Conservation (phyloP, 495 filamentous ascomycete species). For the Penicillium herquei region DNA sequence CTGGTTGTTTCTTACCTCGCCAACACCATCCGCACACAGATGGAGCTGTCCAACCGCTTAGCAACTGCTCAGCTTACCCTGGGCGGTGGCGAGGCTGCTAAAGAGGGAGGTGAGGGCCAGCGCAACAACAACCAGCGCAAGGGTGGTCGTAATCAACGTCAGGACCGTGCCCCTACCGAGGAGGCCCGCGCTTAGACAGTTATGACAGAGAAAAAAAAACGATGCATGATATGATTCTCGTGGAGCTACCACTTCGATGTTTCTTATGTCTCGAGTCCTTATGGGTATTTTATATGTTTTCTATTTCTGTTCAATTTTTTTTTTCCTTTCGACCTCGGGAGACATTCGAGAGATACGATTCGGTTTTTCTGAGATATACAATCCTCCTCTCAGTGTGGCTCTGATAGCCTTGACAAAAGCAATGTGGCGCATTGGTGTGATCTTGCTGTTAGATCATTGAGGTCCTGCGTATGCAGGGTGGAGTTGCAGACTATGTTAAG, state of each 20-base stretch:
- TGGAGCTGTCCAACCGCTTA: constrained; percentile 91
- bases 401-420: constrained; percentile 13
- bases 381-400: constrained; percentile 7
- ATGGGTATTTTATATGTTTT: constrained; percentile 12
- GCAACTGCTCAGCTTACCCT: constrained; percentile 78
- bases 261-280: constrained; percentile 23
- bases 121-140: constrained; percentile 41
- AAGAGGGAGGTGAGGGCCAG: constrained; percentile 32
- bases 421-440: constrained; percentile 39
- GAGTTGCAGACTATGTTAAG: constrained; percentile 13
- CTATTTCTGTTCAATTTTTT: constrained; percentile 15
- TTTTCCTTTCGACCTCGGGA: constrained; percentile 7
- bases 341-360: constrained; percentile 9
- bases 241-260: constrained; percentile 17
- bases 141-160: constrained; percentile 47
- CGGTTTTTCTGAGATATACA: constrained; percentile 5
- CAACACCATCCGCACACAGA: constrained; percentile 98
- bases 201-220: constrained; percentile 13
- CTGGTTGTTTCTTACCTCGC: constrained; percentile 94
- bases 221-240: constrained; percentile 28
- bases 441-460: constrained; percentile 26
- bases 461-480: constrained; percentile 1
- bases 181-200: constrained; percentile 42
- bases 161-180: constrained; percentile 34
- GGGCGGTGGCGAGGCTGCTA: constrained; percentile 49